Evolutionary conservation across 2,329 filamentous ascomycete genomes (phyloP), one percentile per base, ranked within the genome.

Genomic region (Emergomyces orientalis): DNA sequence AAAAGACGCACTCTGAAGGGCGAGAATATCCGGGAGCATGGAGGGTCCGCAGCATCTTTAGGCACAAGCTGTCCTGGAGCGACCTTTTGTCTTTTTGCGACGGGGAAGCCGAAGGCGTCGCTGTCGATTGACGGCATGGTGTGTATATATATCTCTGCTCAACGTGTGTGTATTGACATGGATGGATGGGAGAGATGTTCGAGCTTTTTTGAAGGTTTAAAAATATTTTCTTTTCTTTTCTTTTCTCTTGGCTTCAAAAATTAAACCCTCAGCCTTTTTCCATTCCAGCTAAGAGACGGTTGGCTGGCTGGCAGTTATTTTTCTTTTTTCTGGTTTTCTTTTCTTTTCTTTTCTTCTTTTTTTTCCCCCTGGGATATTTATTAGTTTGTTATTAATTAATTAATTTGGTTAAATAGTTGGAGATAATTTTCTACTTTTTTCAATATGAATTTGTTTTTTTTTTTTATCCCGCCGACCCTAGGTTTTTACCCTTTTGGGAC

Each of bases 1-100:
- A n/a, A n/a, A n/a, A 34, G 58, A 55, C 87, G 68, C 86, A 95
- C 91, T 75, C 94, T 82, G 78, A 93, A 97, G 1, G 94, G 93
- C 70, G 92, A 89, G 80, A 99, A 97, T 68, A 97, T 91, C 72
- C 86, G 85, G 13, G 92, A 95, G 62, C 83, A 82, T 70, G 79
- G 65, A 30, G 67, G 75, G 66, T 67, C 80, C 22, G 22, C 25
- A 52, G 49, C 22, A 39, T 52, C 49, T 43, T 61, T 55, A 6
- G 32, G 32, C 8, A 43, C 59, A 71, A 54, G 76, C 67, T 70
- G 75, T 65, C 76, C 77, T 62, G 73, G 70, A 63, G 72, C 71
- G 45, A 86, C 78, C 78, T 88, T 91, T 76, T 91, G 89, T 67
- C 91, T 86, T 80, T 97, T 97, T 64, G 82, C 82, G 68, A 88